These are phyloP conservation scores for Agrocybe praecox DNA, from an alignment of 768 basidiomycete genomes.

Conservation along the genomic window DNA sequence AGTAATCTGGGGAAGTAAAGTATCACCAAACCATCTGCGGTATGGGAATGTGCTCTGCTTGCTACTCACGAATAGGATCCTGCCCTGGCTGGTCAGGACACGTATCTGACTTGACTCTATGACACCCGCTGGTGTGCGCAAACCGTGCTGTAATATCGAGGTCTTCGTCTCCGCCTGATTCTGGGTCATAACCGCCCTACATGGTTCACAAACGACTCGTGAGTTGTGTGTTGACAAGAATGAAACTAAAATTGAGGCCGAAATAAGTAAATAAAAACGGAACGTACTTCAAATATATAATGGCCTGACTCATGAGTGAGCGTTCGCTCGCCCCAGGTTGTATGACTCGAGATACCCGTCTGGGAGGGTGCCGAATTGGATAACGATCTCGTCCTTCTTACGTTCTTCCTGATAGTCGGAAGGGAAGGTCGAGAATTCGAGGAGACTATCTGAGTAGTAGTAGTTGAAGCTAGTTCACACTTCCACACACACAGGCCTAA, in stretches of 20 bases:
- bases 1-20: constrained; percentile 32
- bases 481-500: neutral
- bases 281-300: constrained; percentile 36
- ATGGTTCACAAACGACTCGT: too few species aligned
- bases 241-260: too few species aligned
- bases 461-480: constrained; percentile 22
- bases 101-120: constrained; percentile 26
- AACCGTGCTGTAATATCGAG: constrained; percentile 41
- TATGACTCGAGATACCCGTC: constrained; percentile 30
- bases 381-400: constrained; percentile 38
- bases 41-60: neutral
- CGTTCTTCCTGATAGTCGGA: constrained; percentile 24
- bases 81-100: constrained; percentile 33
- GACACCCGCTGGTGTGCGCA: constrained; percentile 34
- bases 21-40: neutral
- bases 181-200: constrained; percentile 25
- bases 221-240: too few species aligned
- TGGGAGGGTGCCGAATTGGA: constrained; percentile 32
- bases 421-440: constrained; percentile 41
- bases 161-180: constrained; percentile 36
- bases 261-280: too few species aligned
- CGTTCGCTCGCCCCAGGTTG: constrained; percentile 31
- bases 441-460: constrained; percentile 21
- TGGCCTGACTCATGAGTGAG: constrained; percentile 41
- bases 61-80: constrained; percentile 33